These are phyloP conservation scores for Suhomyces sp. DNA, from an alignment of 805 yeast species.

Conservation along the genomic window DNA sequence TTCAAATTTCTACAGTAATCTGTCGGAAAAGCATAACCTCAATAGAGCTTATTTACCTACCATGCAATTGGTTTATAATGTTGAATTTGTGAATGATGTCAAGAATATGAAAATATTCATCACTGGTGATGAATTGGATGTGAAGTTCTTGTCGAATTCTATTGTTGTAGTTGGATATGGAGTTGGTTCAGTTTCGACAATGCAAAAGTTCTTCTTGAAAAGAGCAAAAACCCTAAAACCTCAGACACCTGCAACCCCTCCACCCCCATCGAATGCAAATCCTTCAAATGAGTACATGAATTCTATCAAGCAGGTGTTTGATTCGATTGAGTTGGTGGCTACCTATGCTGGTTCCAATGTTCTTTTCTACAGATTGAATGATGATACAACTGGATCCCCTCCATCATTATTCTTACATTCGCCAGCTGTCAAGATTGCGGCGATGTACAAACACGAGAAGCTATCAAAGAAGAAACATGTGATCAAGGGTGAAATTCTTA, in stretches of 20 bases:
- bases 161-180: conserved; percentile 54
- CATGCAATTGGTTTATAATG: conserved; percentile 56
- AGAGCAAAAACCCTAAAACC: neutral
- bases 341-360: conserved; percentile 72
- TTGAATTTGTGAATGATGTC: conserved; percentile 25
- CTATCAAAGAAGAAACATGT: conserved; percentile 40
- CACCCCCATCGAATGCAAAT: conserved; percentile 6
- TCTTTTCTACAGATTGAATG: conserved; percentile 45
- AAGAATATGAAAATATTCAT: conserved; percentile 47
- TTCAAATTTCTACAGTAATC: conserved; percentile 46
- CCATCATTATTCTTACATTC: conserved; percentile 62
- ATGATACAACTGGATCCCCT: conserved; percentile 36
- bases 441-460: conserved; percentile 50
- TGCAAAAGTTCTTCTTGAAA: conserved; percentile 34
- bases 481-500: conserved; percentile 52
- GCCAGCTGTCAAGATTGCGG: conserved; percentile 65
- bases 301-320: conserved; percentile 16
- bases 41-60: conserved; percentile 70
- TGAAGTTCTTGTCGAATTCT: conserved; percentile 57
- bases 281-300: conserved; percentile 4
- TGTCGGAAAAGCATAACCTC: conserved; percentile 46
- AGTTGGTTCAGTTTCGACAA: conserved; percentile 44
- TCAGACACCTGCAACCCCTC: neutral
- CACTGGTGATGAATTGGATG: conserved; percentile 69
- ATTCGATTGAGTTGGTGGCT: conserved; percentile 50